A percentile compares a stretch with the other conserved stretches of the same genome.
Conservation (phyloP, 2,329 filamentous ascomycete genomes). For the Emericellopsis cladophorae region DNA sequence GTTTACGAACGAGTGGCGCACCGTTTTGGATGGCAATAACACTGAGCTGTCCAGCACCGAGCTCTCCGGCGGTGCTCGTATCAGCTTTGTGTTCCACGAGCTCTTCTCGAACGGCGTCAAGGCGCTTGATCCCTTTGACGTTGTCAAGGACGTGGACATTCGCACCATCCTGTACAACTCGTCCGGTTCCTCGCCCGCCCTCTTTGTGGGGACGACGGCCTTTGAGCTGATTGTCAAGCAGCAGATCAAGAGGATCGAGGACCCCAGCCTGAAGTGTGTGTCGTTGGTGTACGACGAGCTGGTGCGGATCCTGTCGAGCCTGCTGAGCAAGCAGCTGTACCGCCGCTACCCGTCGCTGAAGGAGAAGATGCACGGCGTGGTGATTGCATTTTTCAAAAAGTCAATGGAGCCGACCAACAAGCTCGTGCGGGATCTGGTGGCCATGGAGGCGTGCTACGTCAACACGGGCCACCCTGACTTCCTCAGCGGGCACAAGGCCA, state of each 20-base stretch:
- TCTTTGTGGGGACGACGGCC: constrained; percentile 96
- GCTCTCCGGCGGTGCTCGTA: constrained; percentile 91
- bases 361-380: constrained; percentile 90
- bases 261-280: constrained; percentile 94
- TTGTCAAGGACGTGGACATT: constrained; percentile 95
- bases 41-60: constrained; percentile 90
- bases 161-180: constrained; percentile 97
- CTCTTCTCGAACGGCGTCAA: constrained; percentile 96
- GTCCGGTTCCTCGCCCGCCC: constrained; percentile 89
- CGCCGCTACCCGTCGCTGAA: constrained; percentile 87
- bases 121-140: constrained; percentile 92
- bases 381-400: constrained; percentile 95
- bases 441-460: constrained; percentile 95
- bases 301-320: constrained; percentile 84
- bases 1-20: constrained; percentile 95
- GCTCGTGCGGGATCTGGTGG: constrained; percentile 80
- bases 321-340: constrained; percentile 81
- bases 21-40: constrained; percentile 91
- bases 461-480: constrained; percentile 98
- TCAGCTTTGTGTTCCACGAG: constrained; percentile 98
- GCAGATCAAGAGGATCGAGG: constrained; percentile 92
- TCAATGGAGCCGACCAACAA: constrained; percentile 98
- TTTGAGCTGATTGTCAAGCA: constrained; percentile 98
- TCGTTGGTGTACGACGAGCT: constrained; percentile 95
- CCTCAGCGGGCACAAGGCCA: constrained; percentile 90